These are phyloP conservation scores for Populus hybrid DNA, from an alignment of 441 rosid species.

Conservation along the genomic window DNA sequence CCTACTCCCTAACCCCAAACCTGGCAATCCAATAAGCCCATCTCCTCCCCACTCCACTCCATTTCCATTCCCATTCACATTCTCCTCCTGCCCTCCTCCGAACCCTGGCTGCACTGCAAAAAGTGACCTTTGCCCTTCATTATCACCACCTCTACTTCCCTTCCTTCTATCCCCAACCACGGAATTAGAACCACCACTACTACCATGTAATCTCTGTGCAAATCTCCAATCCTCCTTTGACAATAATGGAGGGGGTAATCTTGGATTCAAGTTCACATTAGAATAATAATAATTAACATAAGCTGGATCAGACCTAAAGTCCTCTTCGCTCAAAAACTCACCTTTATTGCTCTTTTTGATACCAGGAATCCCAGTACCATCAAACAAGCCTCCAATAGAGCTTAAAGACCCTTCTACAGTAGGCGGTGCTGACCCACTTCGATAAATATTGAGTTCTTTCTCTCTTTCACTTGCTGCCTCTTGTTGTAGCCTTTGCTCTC, in stretches of 20 bases:
- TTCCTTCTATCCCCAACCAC: conserved; percentile 56
- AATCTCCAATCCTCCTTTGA: conserved; percentile 74
- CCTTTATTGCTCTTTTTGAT: conserved; percentile 24
- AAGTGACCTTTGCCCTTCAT: conserved; percentile 37
- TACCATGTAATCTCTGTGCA: conserved; percentile 48
- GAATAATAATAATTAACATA: conserved; percentile 61
- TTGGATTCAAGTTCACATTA: conserved; percentile 63
- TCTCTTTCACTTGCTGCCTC: conserved; percentile 44
- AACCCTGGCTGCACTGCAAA: conserved; percentile 51
- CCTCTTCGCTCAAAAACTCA: conserved; percentile 51
- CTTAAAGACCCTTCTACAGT: conserved; percentile 65
- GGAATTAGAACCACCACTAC: conserved; percentile 28
- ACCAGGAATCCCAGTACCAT: conserved; percentile 23
- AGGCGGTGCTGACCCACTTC: conserved; percentile 84
- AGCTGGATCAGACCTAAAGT: conserved; percentile 61
- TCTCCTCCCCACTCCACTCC: conserved; percentile 66
- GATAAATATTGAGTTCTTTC: conserved; percentile 46
- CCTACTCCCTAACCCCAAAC: conserved; percentile 55
- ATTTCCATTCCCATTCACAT: conserved; percentile 30
- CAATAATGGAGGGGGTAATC: conserved; percentile 66
- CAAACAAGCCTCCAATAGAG: conserved; percentile 60
- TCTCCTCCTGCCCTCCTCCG: conserved; percentile 43
- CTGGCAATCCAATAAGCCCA: conserved; percentile 66
- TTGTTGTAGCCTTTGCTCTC: conserved; percentile 44
- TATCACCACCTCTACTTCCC: conserved; percentile 25